These are phyloP conservation scores for Penicillium sp. DNA, from an alignment of 2,329 filamentous ascomycete genomes.

Conservation along the genomic window DNA sequence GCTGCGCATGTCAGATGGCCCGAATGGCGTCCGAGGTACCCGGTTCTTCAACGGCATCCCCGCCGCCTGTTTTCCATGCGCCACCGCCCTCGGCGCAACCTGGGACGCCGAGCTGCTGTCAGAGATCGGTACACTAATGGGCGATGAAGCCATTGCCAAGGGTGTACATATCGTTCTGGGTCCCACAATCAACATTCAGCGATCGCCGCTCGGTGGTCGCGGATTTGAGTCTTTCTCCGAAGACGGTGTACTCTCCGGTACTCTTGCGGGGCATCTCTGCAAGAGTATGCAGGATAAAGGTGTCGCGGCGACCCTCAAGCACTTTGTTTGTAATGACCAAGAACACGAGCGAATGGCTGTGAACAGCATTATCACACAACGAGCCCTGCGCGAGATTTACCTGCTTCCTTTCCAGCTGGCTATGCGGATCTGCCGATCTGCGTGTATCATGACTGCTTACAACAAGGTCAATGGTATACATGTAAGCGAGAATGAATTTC, in stretches of 20 bases:
- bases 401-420: conserved; percentile 64
- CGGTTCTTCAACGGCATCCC: conserved; percentile 67
- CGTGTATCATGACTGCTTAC: conserved; percentile 61
- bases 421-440: conserved; percentile 55
- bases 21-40: conserved; percentile 68
- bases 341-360: conserved; percentile 48
- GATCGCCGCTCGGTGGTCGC: conserved; percentile 77
- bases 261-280: conserved; percentile 70
- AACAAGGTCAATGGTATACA: conserved; percentile 57
- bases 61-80: conserved; percentile 77
- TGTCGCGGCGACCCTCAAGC: conserved; percentile 77
- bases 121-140: conserved; percentile 69
- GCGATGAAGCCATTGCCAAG: conserved; percentile 69
- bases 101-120: conserved; percentile 73
- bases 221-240: conserved; percentile 88
- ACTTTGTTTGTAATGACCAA: conserved; percentile 50
- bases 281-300: conserved; percentile 71
- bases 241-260: conserved; percentile 75
- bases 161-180: conserved; percentile 73
- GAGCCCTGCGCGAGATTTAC: conserved; percentile 63
- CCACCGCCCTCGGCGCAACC: conserved; percentile 74
- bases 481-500: conserved; percentile 42
- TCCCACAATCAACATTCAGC: conserved; percentile 78
- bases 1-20: conserved; percentile 68
- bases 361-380: conserved; percentile 46